Base-by-base conservation (phyloP, 2,329 filamentous ascomycete genomes). In the Verticillium klebahnii region DNA sequence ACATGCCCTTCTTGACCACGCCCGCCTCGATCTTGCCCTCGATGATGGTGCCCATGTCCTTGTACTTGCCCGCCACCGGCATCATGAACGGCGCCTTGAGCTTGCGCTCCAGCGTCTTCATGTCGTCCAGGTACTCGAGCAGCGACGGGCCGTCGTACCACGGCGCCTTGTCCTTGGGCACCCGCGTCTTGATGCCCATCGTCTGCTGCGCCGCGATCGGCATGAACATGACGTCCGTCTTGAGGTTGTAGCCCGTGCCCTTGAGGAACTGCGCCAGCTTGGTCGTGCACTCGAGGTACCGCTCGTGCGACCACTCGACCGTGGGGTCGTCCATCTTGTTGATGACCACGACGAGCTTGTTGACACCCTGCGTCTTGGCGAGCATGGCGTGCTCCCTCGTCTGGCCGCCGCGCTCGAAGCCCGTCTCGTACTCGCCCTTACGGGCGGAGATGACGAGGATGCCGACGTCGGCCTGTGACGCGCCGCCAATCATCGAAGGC, bases 261-360 rank as follows among this genome's bases (percentile, higher is more conserved):
- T 97, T 97, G 65, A 99, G 80, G 82, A 97, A 98, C 68, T 89
- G 85, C 17, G 87, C 77, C 58, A 99, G 86, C 81, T 98, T 99
- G 67, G 88, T 88, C 3, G 88, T 93, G 77, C 95, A 99, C 78
- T 99, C 95, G 71, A 92, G 89, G 81, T 92, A 99, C 61, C 95
- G 89, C 50, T 91, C 91, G 70, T 97, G 87, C 60, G 91, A 95
- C 96, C 96, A 99, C 72, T 97, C 87, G 59, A 99, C 96, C 2
- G 95, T 99, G 12, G 89, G 82, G 74, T 99, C 95, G 73, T 99
- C 95, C 96, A 99, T 99, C 84, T 99, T 99, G 86, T 99, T 99
- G 74, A 97, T 93, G 60, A 85, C 95, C 34, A 99, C 89, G 56
- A 98, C 83, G 61, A 99, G 85, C 80, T 97, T 97, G 84, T 96